Evolutionary conservation across 2,329 filamentous ascomycete genomes (phyloP).

Genomic region (Aspergillus proliferans): DNA sequence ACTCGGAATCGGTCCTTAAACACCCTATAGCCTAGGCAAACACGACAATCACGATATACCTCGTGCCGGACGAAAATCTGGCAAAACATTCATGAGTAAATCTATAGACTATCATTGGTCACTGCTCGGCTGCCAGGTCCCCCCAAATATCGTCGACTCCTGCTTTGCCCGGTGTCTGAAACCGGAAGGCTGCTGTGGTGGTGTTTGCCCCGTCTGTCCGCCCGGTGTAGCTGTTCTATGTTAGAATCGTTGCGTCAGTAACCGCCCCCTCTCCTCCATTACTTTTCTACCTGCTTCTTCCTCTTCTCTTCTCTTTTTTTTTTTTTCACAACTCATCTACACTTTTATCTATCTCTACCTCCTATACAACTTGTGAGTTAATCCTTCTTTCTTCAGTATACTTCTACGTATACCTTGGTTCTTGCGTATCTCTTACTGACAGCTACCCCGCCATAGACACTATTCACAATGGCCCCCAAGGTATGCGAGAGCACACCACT

Average conservation of each 20-base stretch:
- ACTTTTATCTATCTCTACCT: slow-evolving; percentile 2
- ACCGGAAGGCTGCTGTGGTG: slow-evolving; percentile 29
- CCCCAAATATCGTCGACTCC: slow-evolving; percentile 32
- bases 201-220: slow-evolving; percentile 22
- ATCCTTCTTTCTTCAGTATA: background rate
- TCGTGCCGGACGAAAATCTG: slow-evolving; percentile 9
- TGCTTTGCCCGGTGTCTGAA: slow-evolving; percentile 41
- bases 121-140: slow-evolving; percentile 24
- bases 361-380: slow-evolving; percentile 8
- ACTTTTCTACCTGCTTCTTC: slow-evolving; percentile 13
- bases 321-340: background rate
- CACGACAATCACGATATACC: background rate
- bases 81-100: slow-evolving; percentile 26
- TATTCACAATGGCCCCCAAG: slow-evolving; percentile 31
- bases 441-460: slow-evolving; percentile 21
- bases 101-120: slow-evolving; percentile 17
- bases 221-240: slow-evolving; percentile 19
- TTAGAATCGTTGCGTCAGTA: background rate
- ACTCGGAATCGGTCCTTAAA: too few relatives aligned
- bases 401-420: background rate
- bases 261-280: background rate
- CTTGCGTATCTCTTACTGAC: slow-evolving; percentile 16
- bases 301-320: slow-evolving; percentile 9
- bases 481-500: background rate
- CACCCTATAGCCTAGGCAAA: background rate